A percentile compares a stretch with the other conserved stretches of the same genome.
These are phyloP conservation scores for Styphnolobium japonicum DNA, from an alignment of 306 rosid genomes.

Conservation along the genomic window DNA sequence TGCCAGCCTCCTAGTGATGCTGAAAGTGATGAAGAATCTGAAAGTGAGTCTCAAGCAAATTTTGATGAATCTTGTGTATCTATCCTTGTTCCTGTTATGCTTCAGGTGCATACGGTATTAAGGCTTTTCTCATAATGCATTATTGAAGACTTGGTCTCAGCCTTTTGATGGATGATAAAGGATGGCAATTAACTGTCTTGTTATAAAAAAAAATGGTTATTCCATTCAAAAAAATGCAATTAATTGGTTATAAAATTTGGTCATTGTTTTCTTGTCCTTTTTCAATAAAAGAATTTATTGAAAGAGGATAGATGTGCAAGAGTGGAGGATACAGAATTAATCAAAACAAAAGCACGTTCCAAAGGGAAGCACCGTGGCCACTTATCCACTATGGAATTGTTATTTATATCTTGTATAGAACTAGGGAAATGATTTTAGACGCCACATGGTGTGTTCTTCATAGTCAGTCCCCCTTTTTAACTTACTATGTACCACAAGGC, in stretches of 20 bases:
- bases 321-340: background rate
- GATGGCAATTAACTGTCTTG: background rate
- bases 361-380: background rate
- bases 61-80: slow-evolving; percentile 22
- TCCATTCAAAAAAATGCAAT: background rate
- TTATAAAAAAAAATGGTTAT: background rate
- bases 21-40: slow-evolving; percentile 91
- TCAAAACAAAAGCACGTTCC: background rate
- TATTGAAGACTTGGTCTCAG: background rate
- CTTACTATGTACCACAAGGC: too few relatives aligned
- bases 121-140: background rate
- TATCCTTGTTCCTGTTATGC: slow-evolving; percentile 16
- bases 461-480: background rate
- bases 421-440: background rate
- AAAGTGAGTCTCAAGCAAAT: slow-evolving; percentile 58
- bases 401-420: background rate
- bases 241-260: background rate
- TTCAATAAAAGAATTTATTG: background rate
- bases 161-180: background rate
- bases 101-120: background rate
- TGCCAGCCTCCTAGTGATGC: slow-evolving; percentile 78
- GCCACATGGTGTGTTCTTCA: background rate
- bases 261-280: background rate
- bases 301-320: background rate
- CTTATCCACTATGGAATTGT: background rate